Conservation (phyloP, 225 moss, liverwort and hornwort genomes). For the Neckera pumila region DNA sequence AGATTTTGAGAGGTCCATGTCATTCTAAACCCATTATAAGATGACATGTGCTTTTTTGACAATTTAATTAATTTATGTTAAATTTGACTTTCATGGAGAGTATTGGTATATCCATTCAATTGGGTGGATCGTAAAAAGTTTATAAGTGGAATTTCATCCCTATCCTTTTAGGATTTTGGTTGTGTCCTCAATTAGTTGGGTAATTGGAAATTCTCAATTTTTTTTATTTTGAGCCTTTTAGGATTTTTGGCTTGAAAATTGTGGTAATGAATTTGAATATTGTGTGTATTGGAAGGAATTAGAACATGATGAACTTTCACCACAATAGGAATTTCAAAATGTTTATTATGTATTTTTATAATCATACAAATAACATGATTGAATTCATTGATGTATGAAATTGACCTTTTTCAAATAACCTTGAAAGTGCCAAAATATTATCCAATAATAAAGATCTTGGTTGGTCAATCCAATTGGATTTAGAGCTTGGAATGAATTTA, state of each 20-base stretch:
- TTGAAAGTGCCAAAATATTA: background rate
- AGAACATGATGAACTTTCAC: background rate
- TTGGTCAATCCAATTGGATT: background rate
- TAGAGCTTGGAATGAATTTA: background rate
- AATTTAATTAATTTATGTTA: rapidly evolving
- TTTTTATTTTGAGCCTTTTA: rapidly evolving
- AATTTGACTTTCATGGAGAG: rapidly evolving
- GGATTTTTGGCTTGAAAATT: background rate
- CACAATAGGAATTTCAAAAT: background rate
- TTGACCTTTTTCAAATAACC: background rate
- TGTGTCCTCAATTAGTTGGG: background rate
- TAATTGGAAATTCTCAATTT: background rate
- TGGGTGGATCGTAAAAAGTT: background rate
- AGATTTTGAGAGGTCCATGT: background rate
- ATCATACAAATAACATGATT: background rate
- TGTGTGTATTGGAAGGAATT: background rate
- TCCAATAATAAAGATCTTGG: background rate
- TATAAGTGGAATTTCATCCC: background rate
- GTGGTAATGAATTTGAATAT: background rate
- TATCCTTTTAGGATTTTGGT: background rate
- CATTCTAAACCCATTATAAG: background rate
- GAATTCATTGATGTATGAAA: background rate
- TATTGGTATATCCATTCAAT: rapidly evolving
- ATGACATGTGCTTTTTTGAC: background rate
- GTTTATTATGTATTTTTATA: background rate